These are phyloP conservation scores for Thermomyces lanuginosus DNA, from an alignment of 2,329 filamentous ascomycete species.

Conservation along the genomic window DNA sequence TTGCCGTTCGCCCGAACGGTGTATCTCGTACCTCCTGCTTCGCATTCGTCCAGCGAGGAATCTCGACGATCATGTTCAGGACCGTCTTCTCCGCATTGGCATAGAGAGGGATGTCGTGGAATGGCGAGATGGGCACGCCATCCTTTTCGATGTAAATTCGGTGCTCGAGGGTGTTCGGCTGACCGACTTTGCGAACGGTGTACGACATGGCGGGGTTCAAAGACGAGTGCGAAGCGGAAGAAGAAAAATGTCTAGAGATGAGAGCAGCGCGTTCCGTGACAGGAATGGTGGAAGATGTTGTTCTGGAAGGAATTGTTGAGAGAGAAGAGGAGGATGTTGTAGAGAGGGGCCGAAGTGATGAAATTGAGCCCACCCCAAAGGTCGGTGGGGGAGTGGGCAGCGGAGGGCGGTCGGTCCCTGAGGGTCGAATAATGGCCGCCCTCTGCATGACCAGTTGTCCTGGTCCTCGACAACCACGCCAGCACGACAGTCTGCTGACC, in stretches of 20 bases:
- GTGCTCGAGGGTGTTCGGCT: slow-evolving; percentile 88
- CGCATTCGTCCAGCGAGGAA: slow-evolving; percentile 97
- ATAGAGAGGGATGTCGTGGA: slow-evolving; percentile 97
- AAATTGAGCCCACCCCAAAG: too few species aligned
- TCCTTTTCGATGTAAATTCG: slow-evolving; percentile 96
- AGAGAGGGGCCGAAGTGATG: too few species aligned
- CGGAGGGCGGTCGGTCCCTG: too few species aligned
- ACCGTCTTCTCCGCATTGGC: slow-evolving; percentile 91
- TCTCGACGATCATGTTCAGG: slow-evolving; percentile 99
- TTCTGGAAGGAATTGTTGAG: slow-evolving; percentile 1
- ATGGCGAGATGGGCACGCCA: slow-evolving; percentile 82
- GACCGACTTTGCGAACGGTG: slow-evolving; percentile 69
- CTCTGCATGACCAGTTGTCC: too few species aligned
- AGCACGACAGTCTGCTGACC: too few species aligned
- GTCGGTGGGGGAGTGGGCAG: slow-evolving; percentile 14
- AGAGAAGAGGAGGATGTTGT: neutral
- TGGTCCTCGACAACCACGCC: too few species aligned
- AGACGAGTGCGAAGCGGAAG: slow-evolving; percentile 15
- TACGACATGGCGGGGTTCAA: slow-evolving; percentile 35
- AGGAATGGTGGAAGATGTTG: slow-evolving; percentile 10
- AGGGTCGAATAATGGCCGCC: too few species aligned
- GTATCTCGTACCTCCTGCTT: slow-evolving; percentile 77
- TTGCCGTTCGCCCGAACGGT: neutral
- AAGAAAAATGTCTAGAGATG: slow-evolving; percentile 34
- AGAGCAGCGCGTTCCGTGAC: slow-evolving; percentile 24